Evolutionary conservation across 805 yeast species (phyloP).

Genomic region (Suhomyces prunicola): DNA sequence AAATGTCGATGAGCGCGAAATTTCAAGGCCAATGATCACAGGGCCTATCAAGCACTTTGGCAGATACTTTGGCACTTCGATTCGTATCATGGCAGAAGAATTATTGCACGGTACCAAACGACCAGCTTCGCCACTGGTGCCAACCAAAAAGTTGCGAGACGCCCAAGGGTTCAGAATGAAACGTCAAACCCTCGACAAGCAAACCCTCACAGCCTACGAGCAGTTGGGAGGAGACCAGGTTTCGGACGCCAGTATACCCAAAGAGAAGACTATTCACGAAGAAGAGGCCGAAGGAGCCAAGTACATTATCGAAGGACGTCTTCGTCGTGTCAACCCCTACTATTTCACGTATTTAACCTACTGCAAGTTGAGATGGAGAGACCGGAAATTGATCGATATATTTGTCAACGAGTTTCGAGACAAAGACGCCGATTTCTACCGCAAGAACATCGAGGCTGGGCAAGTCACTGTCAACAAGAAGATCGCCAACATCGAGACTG

Average conservation of each 20-base stretch:
- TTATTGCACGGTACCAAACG: neutral
- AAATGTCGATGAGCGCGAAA: neutral
- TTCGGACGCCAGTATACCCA: conserved; percentile 14
- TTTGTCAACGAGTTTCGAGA: conserved; percentile 85
- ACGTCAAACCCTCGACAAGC: conserved; percentile 43
- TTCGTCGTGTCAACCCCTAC: conserved; percentile 80
- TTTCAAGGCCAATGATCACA: neutral
- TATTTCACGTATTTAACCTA: conserved; percentile 86
- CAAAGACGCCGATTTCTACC: conserved; percentile 64
- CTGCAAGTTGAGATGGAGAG: conserved; percentile 91
- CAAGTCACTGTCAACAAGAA: conserved; percentile 69
- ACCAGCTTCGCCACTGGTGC: conserved; percentile 1
- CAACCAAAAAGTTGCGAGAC: conserved; percentile 30
- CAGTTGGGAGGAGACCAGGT: conserved; percentile 34
- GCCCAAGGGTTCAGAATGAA: conserved; percentile 47
- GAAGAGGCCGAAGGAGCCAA: conserved; percentile 59
- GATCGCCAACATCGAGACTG: conserved; percentile 60
- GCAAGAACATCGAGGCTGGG: conserved; percentile 50
- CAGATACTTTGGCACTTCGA: neutral
- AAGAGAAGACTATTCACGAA: conserved; percentile 42
- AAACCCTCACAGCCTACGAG: conserved; percentile 38
- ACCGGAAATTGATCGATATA: conserved; percentile 72
- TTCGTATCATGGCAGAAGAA: neutral
- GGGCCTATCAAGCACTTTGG: neutral
- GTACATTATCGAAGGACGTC: conserved; percentile 54